A percentile compares a stretch with the other conserved stretches of the same genome.
Evolutionary conservation across 2,329 filamentous ascomycete genomes (phyloP).

Genomic region (Sordariomycetes sp.): DNA sequence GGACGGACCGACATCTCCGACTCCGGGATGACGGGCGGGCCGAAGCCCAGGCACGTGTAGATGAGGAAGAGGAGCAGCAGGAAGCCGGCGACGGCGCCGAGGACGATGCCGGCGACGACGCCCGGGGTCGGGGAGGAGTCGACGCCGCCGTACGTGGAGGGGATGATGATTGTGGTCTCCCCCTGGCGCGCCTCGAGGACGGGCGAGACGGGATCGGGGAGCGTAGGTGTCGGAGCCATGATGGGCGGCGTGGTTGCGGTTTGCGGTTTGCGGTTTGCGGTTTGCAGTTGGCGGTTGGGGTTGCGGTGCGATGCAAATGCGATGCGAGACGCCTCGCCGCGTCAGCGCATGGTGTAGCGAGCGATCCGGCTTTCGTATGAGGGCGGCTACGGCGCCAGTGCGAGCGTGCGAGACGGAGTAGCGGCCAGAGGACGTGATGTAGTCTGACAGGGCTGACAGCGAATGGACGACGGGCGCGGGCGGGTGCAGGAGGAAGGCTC

Average conservation of each 20-base stretch:
- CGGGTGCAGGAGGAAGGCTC: too few relatives aligned
- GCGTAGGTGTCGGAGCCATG: background rate
- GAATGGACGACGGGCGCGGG: too few relatives aligned
- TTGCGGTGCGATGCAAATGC: too few relatives aligned
- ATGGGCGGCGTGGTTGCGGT: background rate
- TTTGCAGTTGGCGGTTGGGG: too few relatives aligned
- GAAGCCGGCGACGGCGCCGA: constrained; percentile 39
- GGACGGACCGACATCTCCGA: constrained; percentile 7
- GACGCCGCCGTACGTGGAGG: constrained; percentile 22
- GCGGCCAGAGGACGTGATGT: too few relatives aligned
- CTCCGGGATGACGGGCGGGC: constrained; percentile 19
- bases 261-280: too few relatives aligned
- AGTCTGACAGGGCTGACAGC: too few relatives aligned
- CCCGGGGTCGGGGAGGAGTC: constrained; percentile 31
- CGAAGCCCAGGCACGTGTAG: constrained; percentile 37
- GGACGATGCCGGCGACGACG: constrained; percentile 32
- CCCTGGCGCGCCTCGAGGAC: constrained; percentile 11
- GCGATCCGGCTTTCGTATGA: too few relatives aligned
- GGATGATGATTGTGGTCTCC: constrained; percentile 17
- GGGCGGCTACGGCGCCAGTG: too few relatives aligned
- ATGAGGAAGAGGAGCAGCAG: constrained; percentile 42
- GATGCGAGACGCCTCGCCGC: too few relatives aligned
- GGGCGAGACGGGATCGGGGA: background rate
- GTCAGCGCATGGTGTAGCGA: too few relatives aligned
- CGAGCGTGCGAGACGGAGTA: too few relatives aligned